Percentiles rank a stretch among this genome's conserved stretches.
Conservation (phyloP, 2,329 filamentous ascomycete species). For the Exophiala bonariae region DNA sequence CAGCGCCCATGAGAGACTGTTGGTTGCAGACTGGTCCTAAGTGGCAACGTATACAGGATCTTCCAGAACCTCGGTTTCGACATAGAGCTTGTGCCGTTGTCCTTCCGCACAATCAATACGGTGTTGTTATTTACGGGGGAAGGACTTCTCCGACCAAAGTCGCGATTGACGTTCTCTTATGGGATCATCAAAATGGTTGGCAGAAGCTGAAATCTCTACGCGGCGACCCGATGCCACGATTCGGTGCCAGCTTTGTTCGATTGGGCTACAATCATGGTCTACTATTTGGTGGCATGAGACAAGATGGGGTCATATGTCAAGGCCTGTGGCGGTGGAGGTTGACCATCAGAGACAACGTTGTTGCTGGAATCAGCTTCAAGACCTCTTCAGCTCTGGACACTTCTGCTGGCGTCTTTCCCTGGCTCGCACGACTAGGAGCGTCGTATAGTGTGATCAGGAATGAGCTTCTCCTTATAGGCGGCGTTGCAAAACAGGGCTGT, state of each 20-base stretch:
- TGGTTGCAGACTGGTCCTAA: constrained; percentile 66
- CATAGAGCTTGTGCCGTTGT: constrained; percentile 62
- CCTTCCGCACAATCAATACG: constrained; percentile 37
- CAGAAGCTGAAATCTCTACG: constrained; percentile 39
- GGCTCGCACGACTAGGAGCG: constrained; percentile 51
- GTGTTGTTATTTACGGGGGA: constrained; percentile 63
- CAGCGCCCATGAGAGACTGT: constrained; percentile 67
- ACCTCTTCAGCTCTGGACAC: constrained; percentile 24
- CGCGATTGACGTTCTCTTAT: constrained; percentile 57
- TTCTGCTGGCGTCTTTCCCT: constrained; percentile 32
- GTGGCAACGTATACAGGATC: constrained; percentile 66
- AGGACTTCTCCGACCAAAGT: constrained; percentile 52
- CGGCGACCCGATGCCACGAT: constrained; percentile 49
- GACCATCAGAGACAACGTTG: constrained; percentile 39
- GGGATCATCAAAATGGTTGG: constrained; percentile 54
- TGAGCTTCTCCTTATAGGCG: constrained; percentile 54
- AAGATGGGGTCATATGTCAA: constrained; percentile 61
- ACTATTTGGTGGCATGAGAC: constrained; percentile 69
- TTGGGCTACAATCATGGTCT: constrained; percentile 56
- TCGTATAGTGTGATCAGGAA: constrained; percentile 47
- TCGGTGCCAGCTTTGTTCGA: constrained; percentile 53
- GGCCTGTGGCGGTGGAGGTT: constrained; percentile 68
- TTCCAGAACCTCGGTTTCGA: constrained; percentile 73
- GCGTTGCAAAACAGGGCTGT: constrained; percentile 42
- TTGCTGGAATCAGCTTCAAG: constrained; percentile 30